Conservation (phyloP, 2,329 filamentous ascomycete species). For the Aspergillus sp. region DNA sequence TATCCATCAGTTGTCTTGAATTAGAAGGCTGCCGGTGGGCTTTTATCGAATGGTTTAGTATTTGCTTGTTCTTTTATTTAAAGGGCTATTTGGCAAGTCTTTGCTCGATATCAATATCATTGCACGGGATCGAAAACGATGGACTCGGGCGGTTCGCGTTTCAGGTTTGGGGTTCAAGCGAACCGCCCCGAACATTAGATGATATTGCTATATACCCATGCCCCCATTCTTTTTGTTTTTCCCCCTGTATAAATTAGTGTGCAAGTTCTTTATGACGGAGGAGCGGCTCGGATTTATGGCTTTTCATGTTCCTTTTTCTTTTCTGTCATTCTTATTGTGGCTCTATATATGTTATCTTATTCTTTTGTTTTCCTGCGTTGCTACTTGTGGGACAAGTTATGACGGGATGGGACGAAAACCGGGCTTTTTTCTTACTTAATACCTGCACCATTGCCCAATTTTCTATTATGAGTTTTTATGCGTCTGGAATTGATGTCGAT, state of each 20-base stretch:
- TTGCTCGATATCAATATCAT: background rate
- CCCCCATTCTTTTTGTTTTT: slow-evolving; percentile 13
- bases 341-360: background rate
- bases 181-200: slow-evolving; percentile 12
- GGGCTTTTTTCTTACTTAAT: background rate
- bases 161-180: background rate
- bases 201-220: slow-evolving; percentile 23
- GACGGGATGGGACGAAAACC: background rate
- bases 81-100: too few relatives aligned
- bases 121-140: background rate
- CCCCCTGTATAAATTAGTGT: slow-evolving; percentile 23
- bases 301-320: background rate
- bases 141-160: background rate
- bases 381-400: background rate
- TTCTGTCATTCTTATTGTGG: background rate
- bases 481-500: background rate
- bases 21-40: background rate
- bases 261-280: slow-evolving; percentile 8
- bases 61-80: background rate
- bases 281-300: background rate
- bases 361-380: background rate
- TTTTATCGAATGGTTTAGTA: background rate
- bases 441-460: background rate
- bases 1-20: background rate
- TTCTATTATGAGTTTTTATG: background rate